These are phyloP conservation scores for Cordyceps farinosa DNA, from an alignment of 2,329 filamentous ascomycete genomes.

Conservation along the genomic window DNA sequence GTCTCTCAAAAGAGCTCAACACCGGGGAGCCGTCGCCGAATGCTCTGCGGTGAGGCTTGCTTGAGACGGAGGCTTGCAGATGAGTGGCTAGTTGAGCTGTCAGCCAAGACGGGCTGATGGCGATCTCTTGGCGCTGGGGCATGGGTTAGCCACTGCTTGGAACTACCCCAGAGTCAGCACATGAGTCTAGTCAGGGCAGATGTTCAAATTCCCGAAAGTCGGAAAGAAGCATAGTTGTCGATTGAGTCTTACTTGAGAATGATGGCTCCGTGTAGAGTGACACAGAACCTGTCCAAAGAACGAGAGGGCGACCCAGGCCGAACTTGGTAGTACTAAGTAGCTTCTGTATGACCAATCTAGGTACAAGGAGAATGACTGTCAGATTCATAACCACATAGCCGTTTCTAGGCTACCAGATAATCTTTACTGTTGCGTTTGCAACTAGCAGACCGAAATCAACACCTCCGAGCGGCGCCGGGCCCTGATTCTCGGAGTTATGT, in stretches of 20 bases:
- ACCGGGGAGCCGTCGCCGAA: not conserved
- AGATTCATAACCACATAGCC: not conserved
- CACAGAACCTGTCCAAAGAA: not conserved
- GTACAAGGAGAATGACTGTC: not conserved
- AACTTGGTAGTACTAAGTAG: not conserved
- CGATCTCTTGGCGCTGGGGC: not conserved
- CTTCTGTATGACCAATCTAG: not conserved
- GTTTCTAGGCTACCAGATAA: not conserved
- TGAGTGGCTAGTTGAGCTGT: not conserved
- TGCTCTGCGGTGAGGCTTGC: not conserved
- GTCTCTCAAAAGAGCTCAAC: not conserved
- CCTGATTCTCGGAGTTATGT: conserved; percentile 3
- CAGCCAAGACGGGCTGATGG: conserved; percentile 5
- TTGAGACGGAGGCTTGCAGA: not conserved
- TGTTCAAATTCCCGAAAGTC: fast-evolving
- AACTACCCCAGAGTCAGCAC: not conserved
- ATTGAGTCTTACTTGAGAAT: not conserved
- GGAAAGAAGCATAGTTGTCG: not conserved
- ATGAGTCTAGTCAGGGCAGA: not conserved
- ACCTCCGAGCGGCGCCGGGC: not conserved
- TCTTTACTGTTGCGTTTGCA: too few relatives aligned
- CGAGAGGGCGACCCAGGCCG: not conserved
- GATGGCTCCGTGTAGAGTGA: not conserved
- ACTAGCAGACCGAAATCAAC: not conserved
- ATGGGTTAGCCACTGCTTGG: not conserved